phyloP scores from a whole-genome alignment of 192 early-diverging fungal genomes.

The Backusella mclennaniae region DNA sequence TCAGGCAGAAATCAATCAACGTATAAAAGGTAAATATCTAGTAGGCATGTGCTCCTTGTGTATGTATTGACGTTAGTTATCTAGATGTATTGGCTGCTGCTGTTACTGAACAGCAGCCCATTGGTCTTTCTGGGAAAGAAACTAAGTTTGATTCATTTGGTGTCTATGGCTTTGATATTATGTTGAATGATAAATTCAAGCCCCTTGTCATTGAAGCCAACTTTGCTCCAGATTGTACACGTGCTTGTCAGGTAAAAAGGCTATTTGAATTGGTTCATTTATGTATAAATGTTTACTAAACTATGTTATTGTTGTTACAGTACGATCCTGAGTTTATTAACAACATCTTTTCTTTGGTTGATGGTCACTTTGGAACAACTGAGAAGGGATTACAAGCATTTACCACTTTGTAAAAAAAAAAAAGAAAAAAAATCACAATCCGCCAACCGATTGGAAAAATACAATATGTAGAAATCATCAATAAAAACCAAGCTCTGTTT shows the following conservation, averaged over 20 bases:
- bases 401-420: constrained; percentile 30
- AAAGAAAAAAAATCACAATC: not conserved
- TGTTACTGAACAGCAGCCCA: constrained; percentile 40
- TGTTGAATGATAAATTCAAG: constrained; percentile 42
- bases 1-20: constrained; percentile 44
- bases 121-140: constrained; percentile 30
- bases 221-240: constrained; percentile 44
- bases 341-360: constrained; percentile 48
- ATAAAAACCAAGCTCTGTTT: too few species aligned
- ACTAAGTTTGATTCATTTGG: constrained; percentile 38
- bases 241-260: constrained; percentile 37
- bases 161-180: constrained; percentile 48
- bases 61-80: not conserved
- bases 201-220: constrained; percentile 47
- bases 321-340: constrained; percentile 50
- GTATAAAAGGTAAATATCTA: constrained; percentile 38
- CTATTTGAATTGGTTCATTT: not conserved
- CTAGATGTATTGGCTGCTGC: constrained; percentile 44
- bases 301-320: constrained; percentile 8
- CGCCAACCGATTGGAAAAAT: too few species aligned
- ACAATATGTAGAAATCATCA: too few species aligned
- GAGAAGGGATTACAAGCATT: constrained; percentile 42
- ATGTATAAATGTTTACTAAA: not conserved
- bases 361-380: constrained; percentile 38
- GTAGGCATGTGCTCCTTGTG: too few species aligned